Evolutionary conservation across 2,329 filamentous ascomycete genomes (phyloP), one percentile per base, ranked within the genome.

Genomic region (Rugonectria rugulosa): DNA sequence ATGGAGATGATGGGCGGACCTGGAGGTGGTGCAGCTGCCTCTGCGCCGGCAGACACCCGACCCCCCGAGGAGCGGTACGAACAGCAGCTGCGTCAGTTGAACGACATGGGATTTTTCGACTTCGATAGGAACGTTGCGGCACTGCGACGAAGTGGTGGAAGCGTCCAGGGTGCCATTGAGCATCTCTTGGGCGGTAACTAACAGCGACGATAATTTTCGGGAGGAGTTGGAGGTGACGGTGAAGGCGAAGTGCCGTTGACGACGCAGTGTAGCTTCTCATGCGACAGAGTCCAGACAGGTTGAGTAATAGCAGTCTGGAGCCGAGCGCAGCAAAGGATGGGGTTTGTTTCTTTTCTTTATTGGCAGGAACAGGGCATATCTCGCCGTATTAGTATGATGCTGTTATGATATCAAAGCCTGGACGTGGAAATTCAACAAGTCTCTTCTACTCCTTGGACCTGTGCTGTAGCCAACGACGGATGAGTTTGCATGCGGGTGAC

Each of bases 31-130:
- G 74, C 34, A 68, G 70, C 3, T 73, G 71, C 82, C 2, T 73
- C 83, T 11, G 76, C 84, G 15, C 89, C 92, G 5, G 75, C 83
- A 3, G 95, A 99, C 75, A 96, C 83, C 68, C 84, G 94, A 59
- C 93, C 95, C 5, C 94, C 95, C 0, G 95, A 99, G 79, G 95
- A 98, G 75, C 82, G 91, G 56, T 99, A 97, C 67, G 92, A 90
- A 3, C 88, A 91, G 26, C 94, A 99, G 75, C 80, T 99, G 44
- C 83, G 92, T 57, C 92, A 98, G 76, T 78, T 99, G 60, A 99
- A 99, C 73, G 95, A 98, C 63, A 99, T 99, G 95, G 95, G 95
- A 3, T 99, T 99, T 77, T 97, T 87, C 72, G 93, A 99, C 70
- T 99, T 98, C 70, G 94, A 99, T 47, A 81, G 90, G 65, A 99